Evolutionary conservation across 331 rosid genomes (phyloP), one percentile per base, ranked within the genome.

Genomic region (Malus hybrid): DNA sequence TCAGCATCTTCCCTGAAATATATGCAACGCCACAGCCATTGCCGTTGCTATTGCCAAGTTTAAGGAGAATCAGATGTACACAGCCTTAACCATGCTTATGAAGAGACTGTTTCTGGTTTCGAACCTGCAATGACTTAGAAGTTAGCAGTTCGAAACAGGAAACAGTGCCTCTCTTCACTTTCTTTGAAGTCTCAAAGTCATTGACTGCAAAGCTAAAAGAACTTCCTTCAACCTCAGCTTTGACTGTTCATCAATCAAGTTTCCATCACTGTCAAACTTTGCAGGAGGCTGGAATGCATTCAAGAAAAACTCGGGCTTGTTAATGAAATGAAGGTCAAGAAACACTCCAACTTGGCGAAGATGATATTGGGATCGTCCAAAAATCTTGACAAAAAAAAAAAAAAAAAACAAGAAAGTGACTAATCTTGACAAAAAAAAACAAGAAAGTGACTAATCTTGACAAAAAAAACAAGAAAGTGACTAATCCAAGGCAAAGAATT

Each of bases 261-360:
- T 87, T 0, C 98, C 95, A 29, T 89, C 78, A 2, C 11, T 6
- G 57, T 88, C 80, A 46, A 89, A 89, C 76, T 90, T 90, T 1
- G 69, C 81, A 0, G 92, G 92, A n/a, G 93, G 84, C 42, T 81
- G 78, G 68, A 82, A 83, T 0, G 83, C 96, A 2, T 86, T 71
- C 67, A 92, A 76, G 81, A 73, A 87, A 44, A 86, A 78, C 80
- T 88, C 92, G 0, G 93, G 97, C 60, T 90, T 90, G 69, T 92
- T 92, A 67, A 92, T 87, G 84, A 90, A 92, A 79, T 88, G 97
- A 20, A 92, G 87, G 78, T 88, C 91, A 19, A 92, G 74, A 64
- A 24, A 88, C 16, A 88, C 86, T 66, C 97, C 98, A 4, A 92
- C 85, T 54, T 88, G 97, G 7, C 96, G 92, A 32, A 92, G 96